Percentiles rank a stretch among this genome's conserved stretches.
Evolutionary conservation across 306 rosid species (phyloP).

Genomic region (Casuarina cunninghamiana): DNA sequence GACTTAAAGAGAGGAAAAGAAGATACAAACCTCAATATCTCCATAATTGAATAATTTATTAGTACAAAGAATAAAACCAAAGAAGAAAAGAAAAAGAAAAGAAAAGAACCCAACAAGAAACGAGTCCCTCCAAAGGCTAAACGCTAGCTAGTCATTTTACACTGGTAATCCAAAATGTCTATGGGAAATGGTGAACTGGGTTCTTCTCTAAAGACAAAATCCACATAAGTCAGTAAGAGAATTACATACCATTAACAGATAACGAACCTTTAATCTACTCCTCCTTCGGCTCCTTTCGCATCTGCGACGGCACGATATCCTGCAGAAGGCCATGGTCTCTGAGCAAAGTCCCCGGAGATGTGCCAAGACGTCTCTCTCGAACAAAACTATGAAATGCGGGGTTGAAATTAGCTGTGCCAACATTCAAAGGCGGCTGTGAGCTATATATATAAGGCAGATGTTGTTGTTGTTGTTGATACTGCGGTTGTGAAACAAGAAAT

Average conservation of each 20-base stretch:
- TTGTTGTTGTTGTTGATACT: conserved; percentile 24
- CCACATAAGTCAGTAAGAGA: conserved; percentile 22
- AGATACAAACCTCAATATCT: conserved; percentile 1
- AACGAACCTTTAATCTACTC: conserved; percentile 14
- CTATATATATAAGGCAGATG: conserved; percentile 30
- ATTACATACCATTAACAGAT: conserved; percentile 18
- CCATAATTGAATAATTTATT: conserved; percentile 27
- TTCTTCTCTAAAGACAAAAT: background rate
- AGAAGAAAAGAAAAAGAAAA: conserved; percentile 13
- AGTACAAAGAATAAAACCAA: conserved; percentile 29
- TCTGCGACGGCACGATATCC: conserved; percentile 70
- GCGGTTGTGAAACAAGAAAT: conserved; percentile 23
- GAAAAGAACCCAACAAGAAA: conserved; percentile 10
- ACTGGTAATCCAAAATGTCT: conserved; percentile 15
- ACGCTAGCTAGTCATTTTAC: conserved; percentile 19
- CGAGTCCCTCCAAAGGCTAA: conserved; percentile 17
- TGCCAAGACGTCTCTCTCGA: conserved; percentile 34
- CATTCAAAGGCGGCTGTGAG: conserved; percentile 37
- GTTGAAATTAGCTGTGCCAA: conserved; percentile 19
- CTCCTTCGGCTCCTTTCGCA: conserved; percentile 40
- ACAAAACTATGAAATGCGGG: conserved; percentile 28
- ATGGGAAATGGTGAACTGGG: conserved; percentile 18
- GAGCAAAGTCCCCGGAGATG: conserved; percentile 25
- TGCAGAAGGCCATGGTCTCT: conserved; percentile 83
- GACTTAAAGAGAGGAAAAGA: background rate